A percentile compares a stretch with the other conserved stretches of the same genome.
These are phyloP conservation scores for Pyrenochaeta sp. DNA, from an alignment of 2,329 filamentous ascomycete genomes.

Conservation along the genomic window DNA sequence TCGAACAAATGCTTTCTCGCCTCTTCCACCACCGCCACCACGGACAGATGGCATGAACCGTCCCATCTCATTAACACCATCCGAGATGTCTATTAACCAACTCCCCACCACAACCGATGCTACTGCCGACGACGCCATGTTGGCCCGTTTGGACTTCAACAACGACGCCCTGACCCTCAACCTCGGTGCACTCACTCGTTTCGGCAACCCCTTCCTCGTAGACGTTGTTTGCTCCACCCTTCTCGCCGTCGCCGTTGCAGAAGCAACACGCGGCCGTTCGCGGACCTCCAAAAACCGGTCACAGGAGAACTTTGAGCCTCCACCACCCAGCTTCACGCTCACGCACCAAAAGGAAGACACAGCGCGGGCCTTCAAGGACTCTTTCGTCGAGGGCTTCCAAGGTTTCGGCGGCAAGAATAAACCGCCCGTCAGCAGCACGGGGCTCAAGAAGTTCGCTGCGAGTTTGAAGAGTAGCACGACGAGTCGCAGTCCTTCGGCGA, in stretches of 20 bases:
- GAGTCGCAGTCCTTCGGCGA: conserved; percentile 22
- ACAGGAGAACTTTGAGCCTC: conserved; percentile 42
- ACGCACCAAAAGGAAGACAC: conserved; percentile 33
- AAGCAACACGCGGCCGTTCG: conserved; percentile 49
- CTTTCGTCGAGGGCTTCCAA: conserved; percentile 43
- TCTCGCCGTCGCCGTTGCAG: conserved; percentile 55
- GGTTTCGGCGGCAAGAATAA: conserved; percentile 37
- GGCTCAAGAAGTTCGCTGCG: conserved; percentile 32
- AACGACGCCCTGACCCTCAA: conserved; percentile 54
- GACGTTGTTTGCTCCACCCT: conserved; percentile 54
- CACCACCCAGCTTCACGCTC: conserved; percentile 35
- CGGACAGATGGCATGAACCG: conserved; percentile 28
- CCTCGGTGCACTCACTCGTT: conserved; percentile 50
- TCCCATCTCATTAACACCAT: conserved; percentile 41
- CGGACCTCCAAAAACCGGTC: conserved; percentile 21
- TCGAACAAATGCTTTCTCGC: conserved; percentile 39
- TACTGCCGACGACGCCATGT: conserved; percentile 46
- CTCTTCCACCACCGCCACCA: conserved; percentile 39
- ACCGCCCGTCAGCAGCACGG: conserved; percentile 20
- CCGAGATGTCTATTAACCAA: conserved; percentile 41
- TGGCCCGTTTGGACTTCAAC: conserved; percentile 55
- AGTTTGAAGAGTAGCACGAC: conserved; percentile 26
- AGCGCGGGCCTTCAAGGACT: conserved; percentile 38
- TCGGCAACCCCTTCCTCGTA: conserved; percentile 55
- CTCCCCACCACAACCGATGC: conserved; percentile 47